Percentiles rank a stretch among this genome's conserved stretches.
These are phyloP conservation scores for Solanum piurae DNA, from an alignment of 257 asterid species.

Conservation along the genomic window DNA sequence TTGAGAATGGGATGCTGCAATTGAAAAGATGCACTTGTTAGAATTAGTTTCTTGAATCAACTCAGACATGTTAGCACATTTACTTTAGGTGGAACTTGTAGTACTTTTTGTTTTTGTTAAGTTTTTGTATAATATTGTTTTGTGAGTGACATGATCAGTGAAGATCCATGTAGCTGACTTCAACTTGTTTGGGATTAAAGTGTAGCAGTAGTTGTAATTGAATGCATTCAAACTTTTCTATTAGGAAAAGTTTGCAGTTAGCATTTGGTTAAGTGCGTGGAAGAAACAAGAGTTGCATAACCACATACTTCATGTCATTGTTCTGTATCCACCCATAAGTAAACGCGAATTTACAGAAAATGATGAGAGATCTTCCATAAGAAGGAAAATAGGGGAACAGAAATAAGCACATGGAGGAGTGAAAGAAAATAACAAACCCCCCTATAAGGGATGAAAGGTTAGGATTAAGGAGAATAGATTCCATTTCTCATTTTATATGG, in stretches of 20 bases:
- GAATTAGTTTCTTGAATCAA: background rate
- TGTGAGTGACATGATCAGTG: background rate
- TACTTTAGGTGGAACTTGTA: background rate
- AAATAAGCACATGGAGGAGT: background rate
- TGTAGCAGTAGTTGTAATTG: background rate
- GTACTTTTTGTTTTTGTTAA: background rate
- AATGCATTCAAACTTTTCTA: background rate
- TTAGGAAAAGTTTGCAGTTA: background rate
- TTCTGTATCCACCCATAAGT: background rate
- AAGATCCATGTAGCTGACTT: background rate
- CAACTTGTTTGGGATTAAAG: background rate
- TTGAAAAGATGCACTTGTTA: background rate
- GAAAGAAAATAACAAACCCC: background rate
- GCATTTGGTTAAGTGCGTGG: background rate
- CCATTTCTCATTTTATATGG: background rate
- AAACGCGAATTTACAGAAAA: background rate
- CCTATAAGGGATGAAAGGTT: background rate
- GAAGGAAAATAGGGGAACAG: background rate
- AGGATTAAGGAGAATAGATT: background rate
- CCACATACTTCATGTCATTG: background rate
- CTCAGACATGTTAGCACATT: background rate
- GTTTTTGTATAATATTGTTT: background rate
- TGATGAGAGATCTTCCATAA: background rate
- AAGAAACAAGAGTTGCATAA: background rate
- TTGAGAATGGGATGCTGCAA: slow-evolving; percentile 94